Evolutionary conservation across 192 early-diverging fungal species (phyloP), one percentile per base, ranked within the genome.

Genomic region (Umbelopsis isabellina): DNA sequence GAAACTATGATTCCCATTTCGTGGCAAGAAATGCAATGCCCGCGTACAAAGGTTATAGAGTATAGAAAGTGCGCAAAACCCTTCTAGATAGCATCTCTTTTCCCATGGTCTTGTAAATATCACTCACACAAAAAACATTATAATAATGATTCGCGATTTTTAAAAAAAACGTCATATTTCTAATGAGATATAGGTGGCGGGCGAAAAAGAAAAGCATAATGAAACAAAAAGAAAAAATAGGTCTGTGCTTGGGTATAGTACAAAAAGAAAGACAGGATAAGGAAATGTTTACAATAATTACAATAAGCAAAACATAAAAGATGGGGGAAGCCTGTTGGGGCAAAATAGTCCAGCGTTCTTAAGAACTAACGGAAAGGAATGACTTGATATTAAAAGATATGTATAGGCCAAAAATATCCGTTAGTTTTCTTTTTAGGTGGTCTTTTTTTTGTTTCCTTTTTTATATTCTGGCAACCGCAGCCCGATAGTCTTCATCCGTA

Each of bases 1-100:
- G 79, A 74, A 58, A 87, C 94, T 1, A 92, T 98, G 93, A 84
- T 97, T 35, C 97, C 97, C 5, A 87, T 97, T 41, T 95, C 94
- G 47, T 99, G 97, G 97, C 92, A 98, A 78, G 88, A 98, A 70
- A 99, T 99, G 97, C 89, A 97, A 58, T 97, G 96, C 74, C 91
- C 97, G 18, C 93, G 92, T 75, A 97, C 96, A 3, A 87, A 89
- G 49, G 76, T 78, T 0, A 82, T 95, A 27, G 97, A 98, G 70
- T 88, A 87, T 69, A 84, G 97, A 66, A 99, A 99, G 81, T 99
- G 97, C 70, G 97, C 97, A 18, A 99, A 97, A 79, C 91, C 95
- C 1, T 82, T 88, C 47, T 89, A 83, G 65, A 64, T 35, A 16
- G 49, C 27, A 44, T 23, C 2, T 46, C 53, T 69, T 18, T 30